These are phyloP conservation scores for Dryas octopetala DNA, from an alignment of 306 rosid genomes.

Conservation along the genomic window DNA sequence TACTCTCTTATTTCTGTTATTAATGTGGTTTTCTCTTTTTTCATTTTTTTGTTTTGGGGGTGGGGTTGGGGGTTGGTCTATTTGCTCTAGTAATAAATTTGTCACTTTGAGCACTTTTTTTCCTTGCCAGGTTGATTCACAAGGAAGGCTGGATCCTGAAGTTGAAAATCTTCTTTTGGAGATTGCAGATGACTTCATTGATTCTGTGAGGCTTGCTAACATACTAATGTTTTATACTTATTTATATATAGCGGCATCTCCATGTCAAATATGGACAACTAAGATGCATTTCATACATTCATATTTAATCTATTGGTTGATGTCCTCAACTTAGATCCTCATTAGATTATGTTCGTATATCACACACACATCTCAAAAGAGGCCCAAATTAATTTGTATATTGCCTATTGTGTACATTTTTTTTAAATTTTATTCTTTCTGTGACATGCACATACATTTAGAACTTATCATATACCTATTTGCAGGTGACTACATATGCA, in stretches of 20 bases:
- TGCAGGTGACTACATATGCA: constrained; percentile 79
- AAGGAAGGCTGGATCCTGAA: constrained; percentile 81
- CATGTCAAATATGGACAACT: neutral
- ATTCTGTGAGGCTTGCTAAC: constrained; percentile 62
- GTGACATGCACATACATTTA: neutral
- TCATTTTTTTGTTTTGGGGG: neutral
- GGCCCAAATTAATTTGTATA: neutral
- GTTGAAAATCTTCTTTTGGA: constrained; percentile 91
- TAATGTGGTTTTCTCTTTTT: neutral
- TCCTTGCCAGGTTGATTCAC: constrained; percentile 73
- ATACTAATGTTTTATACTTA: neutral
- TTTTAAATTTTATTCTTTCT: constrained; percentile 1
- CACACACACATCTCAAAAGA: neutral
- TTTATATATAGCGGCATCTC: neutral
- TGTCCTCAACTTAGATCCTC: neutral
- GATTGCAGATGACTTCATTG: constrained; percentile 95
- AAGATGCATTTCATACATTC: neutral
- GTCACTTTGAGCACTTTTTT: constrained; percentile 19
- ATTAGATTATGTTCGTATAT: neutral
- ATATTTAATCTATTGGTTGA: neutral
- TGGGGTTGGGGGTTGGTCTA: neutral
- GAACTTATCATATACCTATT: constrained; percentile 22
- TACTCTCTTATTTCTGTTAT: constrained; percentile 3
- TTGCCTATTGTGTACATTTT: neutral
- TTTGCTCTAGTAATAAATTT: constrained; percentile 10